These are phyloP conservation scores for Coriolopsis trogii DNA, from an alignment of 1,284 basidiomycete genomes.

Conservation along the genomic window DNA sequence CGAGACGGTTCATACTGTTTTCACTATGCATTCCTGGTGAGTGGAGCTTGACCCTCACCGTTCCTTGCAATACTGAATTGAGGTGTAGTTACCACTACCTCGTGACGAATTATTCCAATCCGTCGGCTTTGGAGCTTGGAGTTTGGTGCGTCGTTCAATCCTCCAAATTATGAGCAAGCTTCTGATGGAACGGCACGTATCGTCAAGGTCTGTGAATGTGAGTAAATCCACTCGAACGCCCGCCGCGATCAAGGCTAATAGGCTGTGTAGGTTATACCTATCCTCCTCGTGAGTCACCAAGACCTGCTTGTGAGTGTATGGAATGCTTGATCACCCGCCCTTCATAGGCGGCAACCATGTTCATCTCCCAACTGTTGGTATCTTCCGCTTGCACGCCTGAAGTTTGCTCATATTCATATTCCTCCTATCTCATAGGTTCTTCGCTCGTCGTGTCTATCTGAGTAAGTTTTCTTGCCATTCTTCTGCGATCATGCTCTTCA, in stretches of 20 bases:
- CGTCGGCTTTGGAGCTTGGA: neutral
- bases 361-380: constrained; percentile 6
- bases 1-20: constrained; percentile 1
- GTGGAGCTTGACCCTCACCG: neutral
- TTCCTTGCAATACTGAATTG: too few species aligned
- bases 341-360: neutral
- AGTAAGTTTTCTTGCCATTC: neutral
- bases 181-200: too few species aligned
- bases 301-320: too few species aligned
- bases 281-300: neutral
- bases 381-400: neutral
- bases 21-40: constrained; percentile 2
- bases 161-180: neutral
- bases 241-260: too few species aligned
- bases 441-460: constrained; percentile 3
- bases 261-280: neutral
- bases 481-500: neutral
- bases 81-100: constrained; percentile 2
- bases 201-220: constrained; percentile 2
- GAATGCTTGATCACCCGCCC: neutral
- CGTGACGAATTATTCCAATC: neutral
- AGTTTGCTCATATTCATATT: neutral
- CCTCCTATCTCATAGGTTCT: constrained; percentile 1
- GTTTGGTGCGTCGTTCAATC: neutral
- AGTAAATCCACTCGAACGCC: neutral